phyloP scores from a whole-genome alignment of 2,329 filamentous ascomycete species.

The Colletotrichum shisoi region DNA sequence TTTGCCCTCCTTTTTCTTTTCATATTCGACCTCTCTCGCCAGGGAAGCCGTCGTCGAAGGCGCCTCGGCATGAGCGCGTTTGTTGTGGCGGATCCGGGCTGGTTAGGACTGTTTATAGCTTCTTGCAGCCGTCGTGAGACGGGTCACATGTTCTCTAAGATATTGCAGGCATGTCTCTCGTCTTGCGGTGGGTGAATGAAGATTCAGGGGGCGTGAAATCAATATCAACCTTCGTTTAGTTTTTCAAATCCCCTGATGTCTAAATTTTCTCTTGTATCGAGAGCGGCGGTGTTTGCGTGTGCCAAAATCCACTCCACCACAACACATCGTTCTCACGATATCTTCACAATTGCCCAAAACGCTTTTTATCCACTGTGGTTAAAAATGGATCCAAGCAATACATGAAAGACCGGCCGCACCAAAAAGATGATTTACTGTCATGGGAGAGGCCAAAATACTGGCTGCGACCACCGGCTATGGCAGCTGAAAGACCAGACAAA shows the following conservation, averaged over 20 bases:
- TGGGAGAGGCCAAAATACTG: too few species aligned
- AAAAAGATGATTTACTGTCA: too few species aligned
- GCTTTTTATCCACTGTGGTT: too few species aligned
- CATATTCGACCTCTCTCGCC: background rate
- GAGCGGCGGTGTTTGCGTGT: too few species aligned
- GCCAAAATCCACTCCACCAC: too few species aligned
- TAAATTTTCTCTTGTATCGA: too few species aligned
- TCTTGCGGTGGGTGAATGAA: background rate
- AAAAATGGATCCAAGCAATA: too few species aligned
- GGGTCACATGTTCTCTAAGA: conserved; percentile 24
- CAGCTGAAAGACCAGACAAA: too few species aligned
- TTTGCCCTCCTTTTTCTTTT: background rate
- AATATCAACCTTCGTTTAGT: conserved; percentile 30
- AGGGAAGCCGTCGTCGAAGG: background rate
- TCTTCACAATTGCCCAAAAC: too few species aligned
- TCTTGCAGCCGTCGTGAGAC: background rate
- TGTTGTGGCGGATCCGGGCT: background rate
- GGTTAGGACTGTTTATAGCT: background rate
- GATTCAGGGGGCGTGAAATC: conserved; percentile 5
- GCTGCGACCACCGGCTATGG: too few species aligned
- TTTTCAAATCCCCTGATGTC: background rate
- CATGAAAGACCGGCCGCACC: too few species aligned
- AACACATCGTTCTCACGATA: too few species aligned
- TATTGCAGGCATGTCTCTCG: conserved; percentile 7
- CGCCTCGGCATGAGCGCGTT: conserved; percentile 8